phyloP scores from a whole-genome alignment of 345 rosid species.

The Murraya koenigii region DNA sequence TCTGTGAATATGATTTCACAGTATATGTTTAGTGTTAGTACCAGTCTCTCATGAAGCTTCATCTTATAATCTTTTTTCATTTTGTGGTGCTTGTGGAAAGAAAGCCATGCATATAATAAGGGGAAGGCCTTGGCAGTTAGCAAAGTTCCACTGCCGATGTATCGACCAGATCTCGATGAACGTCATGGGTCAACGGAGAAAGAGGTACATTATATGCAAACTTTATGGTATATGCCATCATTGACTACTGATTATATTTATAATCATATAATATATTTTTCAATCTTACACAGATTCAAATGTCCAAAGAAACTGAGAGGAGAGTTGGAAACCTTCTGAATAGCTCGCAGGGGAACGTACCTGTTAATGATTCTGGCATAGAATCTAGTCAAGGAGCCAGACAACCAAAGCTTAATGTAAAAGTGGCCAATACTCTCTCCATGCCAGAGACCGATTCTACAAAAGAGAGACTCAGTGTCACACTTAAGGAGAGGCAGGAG shows the following conservation, averaged over 20 bases:
- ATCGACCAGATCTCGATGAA: constrained; percentile 93
- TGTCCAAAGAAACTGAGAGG: constrained; percentile 85
- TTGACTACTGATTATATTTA: background rate
- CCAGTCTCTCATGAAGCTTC: background rate
- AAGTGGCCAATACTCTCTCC: constrained; percentile 37
- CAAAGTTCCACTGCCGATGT: constrained; percentile 90
- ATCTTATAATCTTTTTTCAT: constrained; percentile 7
- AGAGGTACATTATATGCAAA: constrained; percentile 44
- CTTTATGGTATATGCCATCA: constrained; percentile 7
- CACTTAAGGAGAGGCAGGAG: constrained; percentile 78
- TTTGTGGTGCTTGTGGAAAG: constrained; percentile 49
- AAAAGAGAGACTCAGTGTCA: constrained; percentile 58
- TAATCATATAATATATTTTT: background rate
- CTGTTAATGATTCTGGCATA: constrained; percentile 37
- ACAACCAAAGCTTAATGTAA: constrained; percentile 29
- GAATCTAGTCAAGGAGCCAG: constrained; percentile 33
- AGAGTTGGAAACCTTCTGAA: constrained; percentile 76
- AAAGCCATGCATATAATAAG: constrained; percentile 89
- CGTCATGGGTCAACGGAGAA: constrained; percentile 87
- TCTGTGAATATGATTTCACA: background rate
- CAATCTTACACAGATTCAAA: constrained; percentile 59
- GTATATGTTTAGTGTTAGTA: background rate
- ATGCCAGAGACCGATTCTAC: constrained; percentile 28
- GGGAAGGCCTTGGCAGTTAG: constrained; percentile 88
- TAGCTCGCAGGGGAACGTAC: constrained; percentile 39